These are phyloP conservation scores for Kazachstania martiniae DNA, from an alignment of 805 yeast genomes.

Conservation along the genomic window DNA sequence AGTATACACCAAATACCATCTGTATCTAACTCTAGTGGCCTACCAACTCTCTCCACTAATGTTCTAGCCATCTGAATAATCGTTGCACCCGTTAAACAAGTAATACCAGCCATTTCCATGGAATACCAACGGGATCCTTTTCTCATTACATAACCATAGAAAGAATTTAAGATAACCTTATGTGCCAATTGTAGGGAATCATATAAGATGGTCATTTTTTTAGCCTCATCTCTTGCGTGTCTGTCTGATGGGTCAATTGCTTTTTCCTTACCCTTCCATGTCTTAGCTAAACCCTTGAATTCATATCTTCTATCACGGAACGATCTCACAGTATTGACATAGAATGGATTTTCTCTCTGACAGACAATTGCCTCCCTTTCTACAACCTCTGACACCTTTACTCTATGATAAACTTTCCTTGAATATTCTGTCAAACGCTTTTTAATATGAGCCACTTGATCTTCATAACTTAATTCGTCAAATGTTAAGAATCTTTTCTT, in stretches of 20 bases:
- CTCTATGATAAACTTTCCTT: slow-evolving; percentile 70
- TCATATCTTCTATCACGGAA: slow-evolving; percentile 96
- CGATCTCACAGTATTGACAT: slow-evolving; percentile 85
- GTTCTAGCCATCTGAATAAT: slow-evolving; percentile 95
- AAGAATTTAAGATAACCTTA: slow-evolving; percentile 90
- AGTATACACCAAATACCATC: slow-evolving; percentile 99
- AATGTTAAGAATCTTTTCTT: slow-evolving; percentile 52
- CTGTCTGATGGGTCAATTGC: slow-evolving; percentile 44
- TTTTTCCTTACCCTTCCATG: slow-evolving; percentile 77
- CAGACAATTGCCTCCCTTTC: slow-evolving; percentile 91
- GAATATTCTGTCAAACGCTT: slow-evolving; percentile 77
- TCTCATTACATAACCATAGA: slow-evolving; percentile 97
- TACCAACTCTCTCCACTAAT: slow-evolving; percentile 82
- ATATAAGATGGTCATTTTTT: slow-evolving; percentile 84
- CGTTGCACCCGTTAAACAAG: slow-evolving; percentile 95
- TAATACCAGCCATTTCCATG: slow-evolving; percentile 99
- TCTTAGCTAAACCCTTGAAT: slow-evolving; percentile 85
- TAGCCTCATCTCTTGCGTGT: slow-evolving; percentile 73
- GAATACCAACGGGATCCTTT: slow-evolving; percentile 99
- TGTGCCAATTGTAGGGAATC: slow-evolving; percentile 96
- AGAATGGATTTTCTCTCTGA: slow-evolving; percentile 95
- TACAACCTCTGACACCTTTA: slow-evolving; percentile 71
- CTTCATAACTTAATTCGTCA: slow-evolving; percentile 65
- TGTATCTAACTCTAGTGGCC: slow-evolving; percentile 93
- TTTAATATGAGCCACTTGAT: slow-evolving; percentile 66